Percentiles rank a stretch among this genome's conserved stretches.
Evolutionary conservation across 2,329 filamentous ascomycete species (phyloP).

Genomic region (Claviceps sp.): DNA sequence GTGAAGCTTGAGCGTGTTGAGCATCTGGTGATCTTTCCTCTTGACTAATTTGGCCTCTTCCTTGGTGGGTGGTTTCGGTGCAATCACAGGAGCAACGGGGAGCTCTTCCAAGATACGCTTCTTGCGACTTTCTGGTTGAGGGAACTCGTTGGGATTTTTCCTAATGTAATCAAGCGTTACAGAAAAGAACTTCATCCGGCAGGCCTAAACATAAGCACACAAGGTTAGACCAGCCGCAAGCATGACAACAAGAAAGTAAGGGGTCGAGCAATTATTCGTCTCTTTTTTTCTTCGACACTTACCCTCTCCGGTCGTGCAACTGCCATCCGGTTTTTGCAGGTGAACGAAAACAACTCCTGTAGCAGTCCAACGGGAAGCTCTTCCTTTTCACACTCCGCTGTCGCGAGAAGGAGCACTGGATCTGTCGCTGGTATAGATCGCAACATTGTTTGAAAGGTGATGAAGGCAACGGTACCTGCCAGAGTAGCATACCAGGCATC

Average conservation of each 20-base stretch:
- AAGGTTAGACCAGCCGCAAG: not conserved
- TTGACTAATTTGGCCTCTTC: constrained; percentile 70
- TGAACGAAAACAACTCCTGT: constrained; percentile 73
- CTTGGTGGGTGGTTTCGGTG: constrained; percentile 55
- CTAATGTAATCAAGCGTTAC: constrained; percentile 62
- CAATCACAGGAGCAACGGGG: constrained; percentile 58
- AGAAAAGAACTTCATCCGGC: constrained; percentile 69
- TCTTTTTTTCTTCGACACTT: constrained; percentile 13
- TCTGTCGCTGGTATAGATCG: constrained; percentile 79
- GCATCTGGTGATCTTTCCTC: constrained; percentile 66
- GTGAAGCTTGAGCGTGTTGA: constrained; percentile 78
- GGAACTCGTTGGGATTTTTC: constrained; percentile 73
- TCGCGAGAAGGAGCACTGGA: constrained; percentile 75
- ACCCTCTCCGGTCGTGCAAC: constrained; percentile 54
- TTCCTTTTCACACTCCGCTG: constrained; percentile 56
- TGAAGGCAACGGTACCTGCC: constrained; percentile 52
- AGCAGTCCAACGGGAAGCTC: constrained; percentile 52
- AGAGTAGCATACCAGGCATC: constrained; percentile 69
- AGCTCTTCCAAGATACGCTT: constrained; percentile 70
- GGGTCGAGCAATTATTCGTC: not conserved
- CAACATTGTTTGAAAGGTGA: constrained; percentile 72
- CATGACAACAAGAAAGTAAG: not conserved
- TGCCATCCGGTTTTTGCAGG: constrained; percentile 60
- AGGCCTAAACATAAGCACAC: constrained; percentile 21
- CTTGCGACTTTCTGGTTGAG: constrained; percentile 74